Percentiles rank a stretch among this genome's conserved stretches.
Conservation (phyloP, 306 rosid species). For the Prunus fruticosa region DNA sequence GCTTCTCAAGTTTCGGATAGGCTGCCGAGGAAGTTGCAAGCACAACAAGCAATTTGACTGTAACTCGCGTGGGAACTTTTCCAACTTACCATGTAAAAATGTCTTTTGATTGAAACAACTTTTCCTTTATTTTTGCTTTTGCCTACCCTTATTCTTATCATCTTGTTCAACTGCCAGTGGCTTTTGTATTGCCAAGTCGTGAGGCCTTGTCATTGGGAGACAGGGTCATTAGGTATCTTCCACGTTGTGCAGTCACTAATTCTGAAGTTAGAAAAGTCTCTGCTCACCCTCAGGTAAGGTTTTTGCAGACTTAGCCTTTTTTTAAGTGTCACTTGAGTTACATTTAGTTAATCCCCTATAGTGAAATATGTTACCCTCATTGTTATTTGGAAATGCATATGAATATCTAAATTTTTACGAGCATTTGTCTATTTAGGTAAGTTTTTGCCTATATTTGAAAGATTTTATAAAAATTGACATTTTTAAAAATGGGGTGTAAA, state of each 20-base stretch:
- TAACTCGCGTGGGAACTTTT: constrained; percentile 58
- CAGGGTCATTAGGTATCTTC: constrained; percentile 81
- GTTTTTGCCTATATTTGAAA: too few species aligned
- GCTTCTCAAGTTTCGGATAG: constrained; percentile 91
- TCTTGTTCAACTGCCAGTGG: constrained; percentile 51
- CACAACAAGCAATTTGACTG: constrained; percentile 84
- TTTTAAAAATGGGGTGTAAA: too few species aligned
- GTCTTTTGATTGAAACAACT: constrained; percentile 12
- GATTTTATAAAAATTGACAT: too few species aligned
- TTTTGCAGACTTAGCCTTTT: background rate
- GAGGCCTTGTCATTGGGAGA: constrained; percentile 92
- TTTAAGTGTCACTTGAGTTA: background rate
- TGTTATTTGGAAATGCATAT: too few species aligned
- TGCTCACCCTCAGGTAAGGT: constrained; percentile 35
- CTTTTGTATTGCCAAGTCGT: constrained; percentile 85
- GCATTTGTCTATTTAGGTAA: too few species aligned
- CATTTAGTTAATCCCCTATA: background rate
- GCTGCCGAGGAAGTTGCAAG: constrained; percentile 79
- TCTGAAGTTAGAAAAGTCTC: constrained; percentile 93
- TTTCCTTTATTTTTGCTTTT: background rate
- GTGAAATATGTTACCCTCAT: background rate
- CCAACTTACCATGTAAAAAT: constrained; percentile 83
- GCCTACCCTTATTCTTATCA: constrained; percentile 3
- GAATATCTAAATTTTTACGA: too few species aligned
- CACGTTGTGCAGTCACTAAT: constrained; percentile 88